Conservation (phyloP, 2,329 filamentous ascomycete genomes). For the Lasiodiplodia gonubiensis region DNA sequence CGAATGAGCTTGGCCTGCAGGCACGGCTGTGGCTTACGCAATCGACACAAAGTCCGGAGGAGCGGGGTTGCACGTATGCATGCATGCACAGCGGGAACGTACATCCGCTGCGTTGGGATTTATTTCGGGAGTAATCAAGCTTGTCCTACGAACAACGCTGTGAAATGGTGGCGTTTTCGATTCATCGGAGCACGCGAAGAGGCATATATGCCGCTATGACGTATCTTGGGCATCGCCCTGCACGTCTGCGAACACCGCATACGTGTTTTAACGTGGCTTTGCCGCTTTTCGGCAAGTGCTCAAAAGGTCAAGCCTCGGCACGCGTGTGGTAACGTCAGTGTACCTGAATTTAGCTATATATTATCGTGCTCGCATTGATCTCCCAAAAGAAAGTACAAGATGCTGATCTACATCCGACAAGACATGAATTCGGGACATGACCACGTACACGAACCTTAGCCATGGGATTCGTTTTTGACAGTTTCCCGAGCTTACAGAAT, state of each 20-base stretch:
- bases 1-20: background rate
- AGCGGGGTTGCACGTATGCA: background rate
- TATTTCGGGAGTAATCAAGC: background rate
- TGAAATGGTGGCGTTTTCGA: background rate
- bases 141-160: background rate
- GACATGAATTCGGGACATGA: background rate
- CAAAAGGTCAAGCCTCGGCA: background rate
- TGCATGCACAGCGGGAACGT: conserved; percentile 12
- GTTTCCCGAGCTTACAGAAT: background rate
- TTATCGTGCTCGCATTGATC: background rate
- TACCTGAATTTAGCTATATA: background rate
- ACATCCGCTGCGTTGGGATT: background rate
- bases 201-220: conserved; percentile 2
- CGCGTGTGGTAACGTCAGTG: background rate
- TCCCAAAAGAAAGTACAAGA: background rate
- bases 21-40: background rate
- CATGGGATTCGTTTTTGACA: background rate
- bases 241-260: background rate
- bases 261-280: conserved; percentile 2
- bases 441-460: too few relatives aligned
- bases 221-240: background rate
- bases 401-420: background rate
- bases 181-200: background rate
- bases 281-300: background rate
- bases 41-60: background rate